Evolutionary conservation across 805 yeast species (phyloP), one percentile per base, ranked within the genome.

Genomic region (Starmerella tilneyi): DNA sequence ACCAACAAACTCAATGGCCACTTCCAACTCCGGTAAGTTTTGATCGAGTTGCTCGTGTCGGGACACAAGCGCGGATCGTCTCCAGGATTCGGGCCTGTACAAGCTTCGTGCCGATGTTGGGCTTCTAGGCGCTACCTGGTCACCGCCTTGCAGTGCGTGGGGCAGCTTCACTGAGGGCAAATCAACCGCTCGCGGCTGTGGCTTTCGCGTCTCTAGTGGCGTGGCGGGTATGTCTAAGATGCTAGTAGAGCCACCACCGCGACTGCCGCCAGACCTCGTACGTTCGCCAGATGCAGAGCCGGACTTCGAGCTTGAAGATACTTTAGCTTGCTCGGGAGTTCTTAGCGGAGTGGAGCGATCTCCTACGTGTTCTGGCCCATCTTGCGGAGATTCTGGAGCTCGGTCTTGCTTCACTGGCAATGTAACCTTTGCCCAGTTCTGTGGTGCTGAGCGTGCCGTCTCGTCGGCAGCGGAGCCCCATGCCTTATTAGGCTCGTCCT

Each of bases 1-100:
- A 11, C 49, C 50, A 5, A 59, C 63, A 39, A 62, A 59, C 7
- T 55, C 58, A 23, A 56, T 38, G 6, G 59, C 61, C n/a, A 52
- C 58, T 6, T 59, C 59, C n/a, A 59, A 49, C 19, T 53, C 48
- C 8, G 37, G 41, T 5, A 16, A 27, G 8, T 39, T 36, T 1
- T 15, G 37, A 4, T 28, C 48, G 13, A 30, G 7, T 21, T 24
- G 24, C n/a, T 42, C 27, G 7, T 20, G 28, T 1, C 51, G 47
- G 16, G 45, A 29, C 3, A 52, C 27, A 5, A 44, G 27, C 5
- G 52, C 56, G 11, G 52, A 47, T 4, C 45, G 29, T 9, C 56
- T 30, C 56, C 56, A 47, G 30, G 53, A 43, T 40, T 50, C 50
- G 9, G 54, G 56, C 12, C 56, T 42, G 19, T 45, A 46, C 21